Evolutionary conservation across 2,329 filamentous ascomycete species (phyloP).

Genomic region (Pseudocercospora macadamiae): DNA sequence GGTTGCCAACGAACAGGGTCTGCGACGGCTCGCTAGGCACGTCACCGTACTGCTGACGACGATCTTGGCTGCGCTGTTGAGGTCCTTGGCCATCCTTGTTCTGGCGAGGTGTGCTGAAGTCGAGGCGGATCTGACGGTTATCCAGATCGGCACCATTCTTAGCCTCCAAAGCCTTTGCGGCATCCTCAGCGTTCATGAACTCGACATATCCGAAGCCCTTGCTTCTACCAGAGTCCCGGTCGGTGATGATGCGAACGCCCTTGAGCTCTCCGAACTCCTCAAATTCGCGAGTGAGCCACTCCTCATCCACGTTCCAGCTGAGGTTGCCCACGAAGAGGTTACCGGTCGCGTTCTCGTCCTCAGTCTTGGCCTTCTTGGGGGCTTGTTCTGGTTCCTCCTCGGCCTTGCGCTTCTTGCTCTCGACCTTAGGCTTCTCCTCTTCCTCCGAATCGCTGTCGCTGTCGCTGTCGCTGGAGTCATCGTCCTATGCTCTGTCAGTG

Average conservation of each 20-base stretch:
- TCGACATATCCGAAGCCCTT: conserved; percentile 94
- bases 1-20: conserved; percentile 89
- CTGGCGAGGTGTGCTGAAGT: conserved; percentile 72
- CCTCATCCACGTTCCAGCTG: conserved; percentile 88
- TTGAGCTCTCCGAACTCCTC: conserved; percentile 73
- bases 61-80: conserved; percentile 53
- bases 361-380: conserved; percentile 70
- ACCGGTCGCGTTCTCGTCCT: conserved; percentile 50
- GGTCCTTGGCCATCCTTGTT: conserved; percentile 47
- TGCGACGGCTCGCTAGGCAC: conserved; percentile 75
- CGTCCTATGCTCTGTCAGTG: conserved; percentile 37
- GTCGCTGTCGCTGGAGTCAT: conserved; percentile 44
- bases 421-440: conserved; percentile 39
- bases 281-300: conserved; percentile 79
- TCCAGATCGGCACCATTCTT: conserved; percentile 77
- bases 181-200: conserved; percentile 69
- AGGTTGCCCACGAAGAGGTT: conserved; percentile 91
- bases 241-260: conserved; percentile 78
- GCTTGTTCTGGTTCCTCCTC: conserved; percentile 55
- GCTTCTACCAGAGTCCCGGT: conserved; percentile 78
- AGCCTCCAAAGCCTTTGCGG: conserved; percentile 70
- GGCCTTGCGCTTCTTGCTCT: conserved; percentile 70
- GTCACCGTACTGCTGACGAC: conserved; percentile 75
- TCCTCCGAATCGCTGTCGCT: conserved; percentile 41
- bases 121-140: conserved; percentile 74